These are phyloP conservation scores for Pleurotus tuoliensis DNA, from an alignment of 768 basidiomycete species.

Conservation along the genomic window DNA sequence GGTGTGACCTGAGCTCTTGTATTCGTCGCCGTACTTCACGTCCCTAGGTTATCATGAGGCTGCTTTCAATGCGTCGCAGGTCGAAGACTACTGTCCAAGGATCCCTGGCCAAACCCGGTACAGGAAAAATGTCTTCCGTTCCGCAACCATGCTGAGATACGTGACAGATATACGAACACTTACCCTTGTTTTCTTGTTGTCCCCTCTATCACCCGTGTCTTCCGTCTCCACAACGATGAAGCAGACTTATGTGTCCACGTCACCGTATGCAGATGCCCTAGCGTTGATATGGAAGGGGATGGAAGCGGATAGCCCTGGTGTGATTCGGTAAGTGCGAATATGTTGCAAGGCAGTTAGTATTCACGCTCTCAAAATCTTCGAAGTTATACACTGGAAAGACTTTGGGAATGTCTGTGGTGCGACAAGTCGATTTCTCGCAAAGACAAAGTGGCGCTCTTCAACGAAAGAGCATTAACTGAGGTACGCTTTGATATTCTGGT, in stretches of 20 bases:
- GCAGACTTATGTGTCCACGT: constrained; percentile 53
- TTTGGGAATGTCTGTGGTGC: constrained; percentile 75
- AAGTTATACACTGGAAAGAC: constrained; percentile 57
- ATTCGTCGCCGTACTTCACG: background rate
- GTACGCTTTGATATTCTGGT: constrained; percentile 33
- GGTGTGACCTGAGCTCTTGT: background rate
- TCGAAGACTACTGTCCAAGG: constrained; percentile 35
- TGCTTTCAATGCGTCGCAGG: constrained; percentile 69
- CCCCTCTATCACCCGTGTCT: constrained; percentile 58
- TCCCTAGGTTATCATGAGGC: constrained; percentile 56
- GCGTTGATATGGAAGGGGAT: constrained; percentile 61
- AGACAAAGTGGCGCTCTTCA: constrained; percentile 68
- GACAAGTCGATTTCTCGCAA: constrained; percentile 72
- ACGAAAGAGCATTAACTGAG: constrained; percentile 58
- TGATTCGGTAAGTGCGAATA: background rate
- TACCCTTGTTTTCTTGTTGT: constrained; percentile 65
- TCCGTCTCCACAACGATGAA: constrained; percentile 48
- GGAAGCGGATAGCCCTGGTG: constrained; percentile 29
- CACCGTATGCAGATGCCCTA: constrained; percentile 70
- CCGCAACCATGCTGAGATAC: background rate
- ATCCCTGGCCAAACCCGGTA: constrained; percentile 55
- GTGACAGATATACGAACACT: constrained; percentile 73
- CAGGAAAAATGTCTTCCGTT: background rate
- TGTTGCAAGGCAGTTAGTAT: background rate
- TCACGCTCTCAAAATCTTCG: background rate